Evolutionary conservation across 768 basidiomycete genomes (phyloP).

Genomic region (Candolleomyces efflorescens): DNA sequence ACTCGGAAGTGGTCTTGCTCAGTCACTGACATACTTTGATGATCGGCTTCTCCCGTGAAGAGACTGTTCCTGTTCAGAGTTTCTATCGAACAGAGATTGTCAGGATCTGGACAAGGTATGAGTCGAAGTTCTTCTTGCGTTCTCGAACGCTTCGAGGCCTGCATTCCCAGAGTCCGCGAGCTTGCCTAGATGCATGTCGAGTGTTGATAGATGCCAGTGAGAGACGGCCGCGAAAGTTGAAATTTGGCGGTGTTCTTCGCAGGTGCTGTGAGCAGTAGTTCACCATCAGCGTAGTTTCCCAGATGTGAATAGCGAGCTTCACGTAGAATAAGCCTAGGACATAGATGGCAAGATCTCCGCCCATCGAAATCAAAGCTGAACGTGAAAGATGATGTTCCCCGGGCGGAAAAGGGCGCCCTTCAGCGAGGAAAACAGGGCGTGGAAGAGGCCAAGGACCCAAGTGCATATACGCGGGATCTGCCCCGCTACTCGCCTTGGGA

Average conservation of each 20-base stretch:
- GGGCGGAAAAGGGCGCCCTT: slow-evolving; percentile 8
- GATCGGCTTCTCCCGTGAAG: neutral
- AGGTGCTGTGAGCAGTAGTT: no score
- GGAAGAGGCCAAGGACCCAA: slow-evolving; percentile 10
- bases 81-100: neutral
- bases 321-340: no score
- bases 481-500: neutral
- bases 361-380: slow-evolving; percentile 8
- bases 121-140: neutral
- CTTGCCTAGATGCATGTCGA: neutral
- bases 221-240: neutral
- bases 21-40: no score
- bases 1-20: neutral
- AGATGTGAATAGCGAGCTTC: no score
- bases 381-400: neutral
- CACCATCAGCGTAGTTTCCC: no score
- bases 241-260: neutral
- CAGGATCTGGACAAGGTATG: neutral
- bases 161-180: neutral
- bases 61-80: neutral
- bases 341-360: no score
- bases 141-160: neutral
- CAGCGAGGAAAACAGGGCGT: slow-evolving; percentile 10
- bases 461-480: slow-evolving; percentile 3
- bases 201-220: neutral